Percentiles rank a stretch among this genome's conserved stretches.
These are phyloP conservation scores for Colletotrichum sp. DNA, from an alignment of 2,329 filamentous ascomycete genomes.

Conservation along the genomic window DNA sequence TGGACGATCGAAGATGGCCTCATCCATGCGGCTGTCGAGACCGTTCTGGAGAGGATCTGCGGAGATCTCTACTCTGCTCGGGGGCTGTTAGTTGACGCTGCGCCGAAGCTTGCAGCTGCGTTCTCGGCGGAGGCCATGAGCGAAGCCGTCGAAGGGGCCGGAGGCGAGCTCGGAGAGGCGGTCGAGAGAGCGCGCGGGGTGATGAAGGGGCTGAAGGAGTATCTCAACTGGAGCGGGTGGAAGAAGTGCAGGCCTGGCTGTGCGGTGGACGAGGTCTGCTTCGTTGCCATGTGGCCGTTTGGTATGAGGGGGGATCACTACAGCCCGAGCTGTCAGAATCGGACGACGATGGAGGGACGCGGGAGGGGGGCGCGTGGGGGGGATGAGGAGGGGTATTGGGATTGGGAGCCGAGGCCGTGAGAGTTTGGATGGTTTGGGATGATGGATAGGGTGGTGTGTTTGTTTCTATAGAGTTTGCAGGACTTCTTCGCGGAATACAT, in stretches of 20 bases:
- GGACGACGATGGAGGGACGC: background rate
- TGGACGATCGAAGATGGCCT: constrained; percentile 48
- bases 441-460: background rate
- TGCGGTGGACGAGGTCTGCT: constrained; percentile 57
- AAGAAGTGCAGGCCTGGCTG: constrained; percentile 59
- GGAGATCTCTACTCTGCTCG: background rate
- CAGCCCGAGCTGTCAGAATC: constrained; percentile 11
- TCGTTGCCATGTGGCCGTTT: constrained; percentile 69
- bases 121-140: background rate
- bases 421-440: background rate
- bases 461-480: background rate
- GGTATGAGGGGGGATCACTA: constrained; percentile 60
- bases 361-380: background rate
- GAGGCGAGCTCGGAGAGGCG: background rate
- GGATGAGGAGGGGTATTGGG: background rate
- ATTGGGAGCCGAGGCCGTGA: background rate
- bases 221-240: constrained; percentile 66
- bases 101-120: background rate
- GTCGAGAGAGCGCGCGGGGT: constrained; percentile 10
- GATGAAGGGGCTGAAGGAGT: constrained; percentile 42
- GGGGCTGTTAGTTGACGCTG: background rate
- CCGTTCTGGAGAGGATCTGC: constrained; percentile 46
- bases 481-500: background rate
- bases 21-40: constrained; percentile 47
- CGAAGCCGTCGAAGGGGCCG: background rate